Evolutionary conservation across 1,284 basidiomycete species (phyloP), one percentile per base, ranked within the genome.

Genomic region (Trametes hirsuta): DNA sequence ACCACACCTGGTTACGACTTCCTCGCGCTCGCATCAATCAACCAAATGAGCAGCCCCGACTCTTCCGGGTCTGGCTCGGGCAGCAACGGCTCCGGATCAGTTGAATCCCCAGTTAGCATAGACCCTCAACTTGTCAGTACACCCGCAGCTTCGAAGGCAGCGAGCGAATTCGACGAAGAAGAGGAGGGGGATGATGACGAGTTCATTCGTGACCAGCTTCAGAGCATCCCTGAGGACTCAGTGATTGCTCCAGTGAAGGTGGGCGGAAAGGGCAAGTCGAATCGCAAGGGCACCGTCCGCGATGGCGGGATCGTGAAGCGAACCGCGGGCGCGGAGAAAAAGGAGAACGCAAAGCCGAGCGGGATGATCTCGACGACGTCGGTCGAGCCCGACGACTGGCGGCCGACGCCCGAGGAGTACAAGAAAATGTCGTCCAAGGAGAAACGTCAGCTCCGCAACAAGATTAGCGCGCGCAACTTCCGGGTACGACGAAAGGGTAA

Each of bases 381-480:
- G n/a, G 44, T 35, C 24, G 84, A 86, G 49, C 74, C 86, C 4
- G 87, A 88, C 55, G 90, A 91, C 65, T 93, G 91, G 90, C 81
- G 90, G 57, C 93, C 92, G 1, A 86, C 87, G 15, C 90, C 95
- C 0, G 95, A 98, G 68, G 95, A 97, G 68, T 98, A 98, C 80
- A 91, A 93, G 76, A 97, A 95, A 77, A 91, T 99, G 82, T 88
- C 87, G 18, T 91, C 88, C 72, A 98, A 98, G 78, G 96, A 98
- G 78, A 98, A 98, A 78, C 81, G 97, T 15, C 97, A 98, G 76
- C 81, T 98, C 41, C 79, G 97, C 59, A 98, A 98, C 81, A 98
- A 98, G 86, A 96, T 98, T 64, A 93, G 90, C 67, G 97, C 97
- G 1, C 82, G 96, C 61, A 97, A 97, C 73, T 98, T 98, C 80